Base-by-base conservation (phyloP, 805 yeast species). In the Pachysolen tannophilus region DNA sequence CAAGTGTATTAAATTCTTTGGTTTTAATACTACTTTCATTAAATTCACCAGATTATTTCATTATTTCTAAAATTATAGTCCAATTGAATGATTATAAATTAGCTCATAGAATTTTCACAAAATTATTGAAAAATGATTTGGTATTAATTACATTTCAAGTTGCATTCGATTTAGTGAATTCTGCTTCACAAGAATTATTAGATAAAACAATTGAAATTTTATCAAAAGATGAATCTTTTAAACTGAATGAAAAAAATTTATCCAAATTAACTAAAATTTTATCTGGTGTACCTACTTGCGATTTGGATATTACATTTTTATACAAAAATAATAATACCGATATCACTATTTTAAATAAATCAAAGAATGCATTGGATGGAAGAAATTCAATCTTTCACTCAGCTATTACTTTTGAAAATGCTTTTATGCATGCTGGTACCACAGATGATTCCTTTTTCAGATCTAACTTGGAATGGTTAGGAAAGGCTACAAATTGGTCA, bases 401-500 rank as follows among this genome's bases (percentile, higher is more conserved):
- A 17, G 98, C 97, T 6, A 87, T 92, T 32, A 85, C 97, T 32
- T 87, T 92, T 54, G 79, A 92, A 37, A 90, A 87, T 52, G 97
- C 97, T 0, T 86, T 87, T 53, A 72, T 90, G 75, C 95, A 88
- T 57, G 84, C 92, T 26, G 98, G 97, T 39, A 92, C 98, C 10
- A 85, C 97, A 7, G 94, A 84, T 51, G 97, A 92, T 56, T 76
- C 87, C 0, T 92, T 92, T 52, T 82, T 90, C 61, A 73, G 95
- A 55, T 73, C 81, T 29, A 92, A 92, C 53, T 67, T 87, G 50
- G 96, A 90, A 50, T 92, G 97, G 97, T 68, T 92, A 46, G 94
- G 94, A 29, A 85, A 87, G 60, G 97, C 98, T n/a, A 80, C 90
- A 31, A 87, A 90, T 59, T 92, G 98, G 98, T 87, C 97, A 5